Evolutionary conservation across 1,139 yeast genomes (phyloP).

Genomic region (Pichia sp.): DNA sequence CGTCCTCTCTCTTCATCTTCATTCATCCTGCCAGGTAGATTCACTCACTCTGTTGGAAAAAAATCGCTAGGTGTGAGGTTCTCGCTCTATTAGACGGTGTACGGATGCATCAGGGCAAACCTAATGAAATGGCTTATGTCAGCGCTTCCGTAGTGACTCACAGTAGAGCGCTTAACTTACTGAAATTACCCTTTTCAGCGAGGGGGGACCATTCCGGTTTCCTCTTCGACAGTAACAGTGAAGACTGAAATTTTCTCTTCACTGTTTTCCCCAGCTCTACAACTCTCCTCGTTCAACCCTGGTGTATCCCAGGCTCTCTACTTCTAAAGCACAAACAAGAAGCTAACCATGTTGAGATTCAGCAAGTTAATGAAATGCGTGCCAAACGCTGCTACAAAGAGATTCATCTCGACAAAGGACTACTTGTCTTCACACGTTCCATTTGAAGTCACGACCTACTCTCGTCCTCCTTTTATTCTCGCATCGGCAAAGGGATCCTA

Average conservation of each 20-base stretch:
- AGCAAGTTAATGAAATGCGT: conserved; percentile 1
- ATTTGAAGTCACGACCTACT: conserved; percentile 74
- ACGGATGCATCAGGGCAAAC: neutral
- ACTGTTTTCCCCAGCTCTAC: neutral
- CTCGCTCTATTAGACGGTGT: neutral
- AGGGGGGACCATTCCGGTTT: neutral
- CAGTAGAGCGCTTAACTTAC: conserved; percentile 9
- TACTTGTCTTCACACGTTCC: conserved; percentile 43
- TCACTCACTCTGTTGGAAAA: neutral
- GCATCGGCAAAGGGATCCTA: conserved; percentile 70
- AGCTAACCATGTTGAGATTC: conserved; percentile 7
- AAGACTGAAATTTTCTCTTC: neutral
- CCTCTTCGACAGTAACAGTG: neutral
- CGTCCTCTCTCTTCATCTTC: neutral
- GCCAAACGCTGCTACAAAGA: conserved; percentile 1
- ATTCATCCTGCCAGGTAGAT: neutral
- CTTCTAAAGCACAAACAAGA: neutral
- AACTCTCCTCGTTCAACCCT: neutral
- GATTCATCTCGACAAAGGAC: conserved; percentile 28
- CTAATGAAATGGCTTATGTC: neutral
- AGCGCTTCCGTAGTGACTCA: conserved; percentile 4
- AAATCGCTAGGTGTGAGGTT: neutral
- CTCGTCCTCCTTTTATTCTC: conserved; percentile 70
- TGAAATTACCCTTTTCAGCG: conserved; percentile 7
- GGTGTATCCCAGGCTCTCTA: too few relatives aligned